Conservation (phyloP, 345 rosid genomes). For the Melaleuca alternifolia region DNA sequence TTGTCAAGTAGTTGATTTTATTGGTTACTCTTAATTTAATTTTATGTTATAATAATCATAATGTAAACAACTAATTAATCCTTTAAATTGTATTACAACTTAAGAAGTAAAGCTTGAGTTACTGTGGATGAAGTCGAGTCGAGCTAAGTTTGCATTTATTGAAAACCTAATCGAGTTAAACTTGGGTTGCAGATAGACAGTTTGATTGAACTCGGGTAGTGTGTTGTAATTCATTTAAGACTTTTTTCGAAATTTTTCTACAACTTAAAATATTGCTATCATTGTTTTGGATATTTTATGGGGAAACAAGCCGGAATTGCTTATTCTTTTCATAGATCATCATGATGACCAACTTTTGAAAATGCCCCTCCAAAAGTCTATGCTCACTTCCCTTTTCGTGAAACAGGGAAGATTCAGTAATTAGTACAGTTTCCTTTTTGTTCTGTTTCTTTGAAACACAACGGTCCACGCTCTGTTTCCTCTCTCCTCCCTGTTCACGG, state of each 20-base stretch:
- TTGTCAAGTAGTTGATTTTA: background rate
- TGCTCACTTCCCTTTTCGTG: background rate
- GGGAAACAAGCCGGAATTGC: background rate
- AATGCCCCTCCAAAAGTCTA: background rate
- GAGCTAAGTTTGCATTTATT: background rate
- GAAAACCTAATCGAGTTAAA: background rate
- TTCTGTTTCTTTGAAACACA: no score
- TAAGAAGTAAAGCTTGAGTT: background rate
- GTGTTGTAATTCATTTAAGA: background rate
- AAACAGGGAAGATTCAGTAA: background rate
- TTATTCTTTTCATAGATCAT: background rate
- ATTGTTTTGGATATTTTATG: background rate
- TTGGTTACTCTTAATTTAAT: background rate
- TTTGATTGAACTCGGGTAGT: background rate
- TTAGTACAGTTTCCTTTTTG: background rate
- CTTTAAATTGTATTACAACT: background rate
- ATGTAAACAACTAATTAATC: background rate
- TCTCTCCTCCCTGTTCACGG: background rate
- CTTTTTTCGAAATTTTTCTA: background rate
- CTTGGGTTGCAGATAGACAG: background rate
- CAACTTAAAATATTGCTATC: background rate
- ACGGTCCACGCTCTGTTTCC: background rate
- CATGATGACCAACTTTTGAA: background rate
- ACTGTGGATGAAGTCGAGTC: background rate
- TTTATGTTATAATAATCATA: background rate